These are phyloP conservation scores for Fusarium pilosicola DNA, from an alignment of 2,329 filamentous ascomycete species.

Conservation along the genomic window DNA sequence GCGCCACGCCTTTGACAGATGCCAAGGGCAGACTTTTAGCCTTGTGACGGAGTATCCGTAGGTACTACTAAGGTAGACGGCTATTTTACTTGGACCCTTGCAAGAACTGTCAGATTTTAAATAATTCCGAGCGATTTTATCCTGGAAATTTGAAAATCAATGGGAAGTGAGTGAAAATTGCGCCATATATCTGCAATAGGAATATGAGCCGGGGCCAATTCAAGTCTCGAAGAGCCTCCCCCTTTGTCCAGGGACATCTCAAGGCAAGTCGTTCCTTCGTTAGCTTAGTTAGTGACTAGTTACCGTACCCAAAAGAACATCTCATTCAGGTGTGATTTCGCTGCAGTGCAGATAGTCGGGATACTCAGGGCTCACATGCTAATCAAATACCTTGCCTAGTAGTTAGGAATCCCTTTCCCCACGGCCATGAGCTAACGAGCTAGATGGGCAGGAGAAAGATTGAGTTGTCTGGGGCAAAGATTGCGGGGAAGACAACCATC, in stretches of 20 bases:
- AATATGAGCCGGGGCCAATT: slow-evolving; percentile 10
- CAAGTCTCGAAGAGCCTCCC: neutral
- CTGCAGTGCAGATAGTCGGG: neutral
- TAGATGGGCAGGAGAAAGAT: slow-evolving; percentile 5
- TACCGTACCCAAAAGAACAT: neutral
- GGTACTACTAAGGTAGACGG: neutral
- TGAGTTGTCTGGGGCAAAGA: slow-evolving; percentile 15
- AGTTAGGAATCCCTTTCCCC: neutral
- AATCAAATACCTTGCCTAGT: neutral
- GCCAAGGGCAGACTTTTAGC: neutral
- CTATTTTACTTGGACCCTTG: neutral
- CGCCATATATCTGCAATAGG: slow-evolving; percentile 25
- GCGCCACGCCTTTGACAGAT: slow-evolving; percentile 2
- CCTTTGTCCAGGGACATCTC: neutral
- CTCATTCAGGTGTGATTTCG: neutral
- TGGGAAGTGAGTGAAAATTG: neutral
- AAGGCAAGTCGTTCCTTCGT: slow-evolving; percentile 14
- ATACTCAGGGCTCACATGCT: slow-evolving; percentile 16
- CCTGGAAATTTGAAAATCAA: slow-evolving; percentile 4
- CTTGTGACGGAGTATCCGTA: neutral
- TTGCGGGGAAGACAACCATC: slow-evolving; percentile 22
- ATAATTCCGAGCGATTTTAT: neutral
- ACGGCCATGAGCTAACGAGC: neutral
- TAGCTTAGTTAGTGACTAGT: slow-evolving; percentile 6
- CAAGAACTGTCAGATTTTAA: neutral